These are phyloP conservation scores for Penicillium steckii DNA, from an alignment of 495 filamentous ascomycete genomes.

Conservation along the genomic window DNA sequence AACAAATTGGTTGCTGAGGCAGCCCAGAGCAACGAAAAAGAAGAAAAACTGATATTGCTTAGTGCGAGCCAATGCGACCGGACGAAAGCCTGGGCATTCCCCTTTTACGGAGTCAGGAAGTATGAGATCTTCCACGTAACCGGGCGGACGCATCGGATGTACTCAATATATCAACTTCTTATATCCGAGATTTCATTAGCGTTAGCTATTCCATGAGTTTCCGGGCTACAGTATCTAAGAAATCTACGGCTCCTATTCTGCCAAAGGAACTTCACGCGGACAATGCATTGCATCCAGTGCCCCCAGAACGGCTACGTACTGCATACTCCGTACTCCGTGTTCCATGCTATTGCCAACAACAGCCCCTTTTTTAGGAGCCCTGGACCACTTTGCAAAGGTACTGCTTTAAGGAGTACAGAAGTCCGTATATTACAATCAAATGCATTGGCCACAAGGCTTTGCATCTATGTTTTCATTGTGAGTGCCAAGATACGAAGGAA, in stretches of 20 bases:
- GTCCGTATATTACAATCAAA: not conserved
- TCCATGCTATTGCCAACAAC: not conserved
- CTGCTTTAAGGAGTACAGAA: conserved; percentile 2
- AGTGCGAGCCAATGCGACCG: conserved; percentile 1
- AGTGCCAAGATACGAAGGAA: too few relatives aligned
- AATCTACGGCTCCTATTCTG: not conserved
- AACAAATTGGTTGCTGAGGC: not conserved
- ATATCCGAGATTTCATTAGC: conserved; percentile 2
- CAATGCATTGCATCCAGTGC: not conserved
- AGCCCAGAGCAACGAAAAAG: not conserved
- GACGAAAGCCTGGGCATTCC: not conserved
- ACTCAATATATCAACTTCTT: not conserved
- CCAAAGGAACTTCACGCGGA: conserved; percentile 3
- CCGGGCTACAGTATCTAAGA: conserved; percentile 22
- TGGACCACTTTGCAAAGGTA: conserved; percentile 6
- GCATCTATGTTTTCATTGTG: not conserved
- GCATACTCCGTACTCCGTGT: not conserved
- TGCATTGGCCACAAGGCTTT: not conserved
- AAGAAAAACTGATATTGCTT: not conserved
- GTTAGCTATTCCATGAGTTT: conserved; percentile 11
- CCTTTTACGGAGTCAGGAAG: not conserved
- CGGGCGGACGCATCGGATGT: not conserved
- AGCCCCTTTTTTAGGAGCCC: conserved; percentile 9
- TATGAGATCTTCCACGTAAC: not conserved
- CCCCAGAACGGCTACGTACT: not conserved